Evolutionary conservation across 257 asterid species (phyloP), one percentile per base, ranked within the genome.

Genomic region (Mitragyna speciosa): DNA sequence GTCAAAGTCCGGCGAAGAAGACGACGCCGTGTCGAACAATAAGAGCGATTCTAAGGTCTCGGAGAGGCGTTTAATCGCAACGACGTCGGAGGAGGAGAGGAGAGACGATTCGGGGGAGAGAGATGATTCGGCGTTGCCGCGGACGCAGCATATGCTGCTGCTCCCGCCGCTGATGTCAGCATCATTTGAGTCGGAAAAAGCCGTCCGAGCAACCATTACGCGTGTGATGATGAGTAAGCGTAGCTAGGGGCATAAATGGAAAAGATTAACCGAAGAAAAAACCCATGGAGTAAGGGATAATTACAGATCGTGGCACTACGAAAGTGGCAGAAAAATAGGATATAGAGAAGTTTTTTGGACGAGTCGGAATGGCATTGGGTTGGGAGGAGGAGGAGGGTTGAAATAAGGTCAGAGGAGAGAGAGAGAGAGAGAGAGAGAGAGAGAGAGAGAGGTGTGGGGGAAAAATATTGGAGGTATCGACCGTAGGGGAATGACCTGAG

Each of bases 171-270:
- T 81, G 84, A 75, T 59, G 80, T 80, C 83, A 70, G 85, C 87
- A 80, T 89, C 97, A 75, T 88, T 89, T 9, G 95, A 94, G 79
- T 89, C 97, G 49, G 95, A 92, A 64, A 94, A 86, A 5, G 78
- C 94, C 54, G 87, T 82, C 33, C 86, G 81, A 78, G 67, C 67
- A 49, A 83, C 89, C 98, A 91, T 90, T 43, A 70, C 33, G 39
- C 8, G 49, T 6, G 41, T 36, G 41, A 36, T 36, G 17, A 33
- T 22, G 12, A 67, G 19, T 2, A 12, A 12, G 1, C 12, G 9
- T 30, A 6, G 30, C 12, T 11, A 58, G n/a, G n/a, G 65, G 30
- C 22, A 26, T 22, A 22, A 58, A 58, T 8, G 22, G 30, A 58
- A 9, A 7, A 45, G 2, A 24, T 22, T 47, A 45, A 14, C 5